Base-by-base conservation (phyloP, 2,329 filamentous ascomycete genomes). In the Penicillium sp. region DNA sequence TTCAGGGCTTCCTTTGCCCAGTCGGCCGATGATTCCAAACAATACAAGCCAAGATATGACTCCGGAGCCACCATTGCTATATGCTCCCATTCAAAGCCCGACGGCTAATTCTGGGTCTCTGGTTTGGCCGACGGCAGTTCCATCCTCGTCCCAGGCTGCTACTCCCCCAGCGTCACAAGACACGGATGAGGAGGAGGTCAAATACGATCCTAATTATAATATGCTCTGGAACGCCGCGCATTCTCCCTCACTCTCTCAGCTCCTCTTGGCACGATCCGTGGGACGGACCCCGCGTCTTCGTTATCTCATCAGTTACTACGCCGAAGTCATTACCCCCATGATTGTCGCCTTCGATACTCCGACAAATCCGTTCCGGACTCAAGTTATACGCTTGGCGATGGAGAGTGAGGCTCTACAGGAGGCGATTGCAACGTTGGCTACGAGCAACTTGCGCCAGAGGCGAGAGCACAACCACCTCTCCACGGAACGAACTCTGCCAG, bases 271-370 rank as follows among this genome's bases (percentile, higher is more conserved):
- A 33, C 60, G 69, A 45, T 80, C 73, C 76, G 75, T 77, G 64
- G 79, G 65, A 72, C 85, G 68, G 72, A 82, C 87, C 53, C 81
- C 84, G 51, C 85, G 88, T 64, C 85, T 95, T 74, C 84, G 86
- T 57, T 94, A 86, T 69, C 84, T 95, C 64, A 85, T 96, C 74
- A 86, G 94, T 65, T 95, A 95, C 70, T 96, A 95, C 70, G 85
- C 90, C 64, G 89, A 88, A 68, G 87, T 88, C 63, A 90, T 97
- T 72, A 93, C 89, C 58, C 87, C 88, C 5, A 88, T 88, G 52
- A 87, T 96, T 69, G 89, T 96, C 44, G 87, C 89, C 58, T 89
- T 95, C 66, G 91, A 97, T 65, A 84, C 84, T 10, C 85, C 87
- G 1, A 78, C 77, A 54, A 96, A 95, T 66, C 91, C 91, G 1